A percentile compares a stretch with the other conserved stretches of the same genome.
Conservation (phyloP, 306 rosid species). For the Vigna unguiculata region DNA sequence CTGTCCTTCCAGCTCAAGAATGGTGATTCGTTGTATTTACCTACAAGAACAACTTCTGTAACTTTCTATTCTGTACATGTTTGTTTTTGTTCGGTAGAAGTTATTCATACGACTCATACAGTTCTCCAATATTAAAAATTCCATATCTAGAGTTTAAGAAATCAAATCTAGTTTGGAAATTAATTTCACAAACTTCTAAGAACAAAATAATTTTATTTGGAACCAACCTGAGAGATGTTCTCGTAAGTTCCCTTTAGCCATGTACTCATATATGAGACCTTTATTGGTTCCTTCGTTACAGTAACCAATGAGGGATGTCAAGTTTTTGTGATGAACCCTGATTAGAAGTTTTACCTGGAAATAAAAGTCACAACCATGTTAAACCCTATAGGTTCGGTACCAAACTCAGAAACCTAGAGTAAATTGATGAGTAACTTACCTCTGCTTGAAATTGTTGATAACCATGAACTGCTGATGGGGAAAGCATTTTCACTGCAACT, state of each 20-base stretch:
- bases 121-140: no score
- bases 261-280: conserved; percentile 50
- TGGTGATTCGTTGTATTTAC: not conserved
- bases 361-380: not conserved
- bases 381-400: not conserved
- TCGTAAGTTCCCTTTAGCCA: conserved; percentile 45
- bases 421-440: conserved; percentile 39
- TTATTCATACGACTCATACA: not conserved
- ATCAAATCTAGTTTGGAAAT: not conserved
- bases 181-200: not conserved
- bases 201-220: not conserved
- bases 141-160: no score
- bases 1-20: conserved; percentile 54
- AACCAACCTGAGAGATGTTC: conserved; percentile 50
- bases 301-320: conserved; percentile 50
- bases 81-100: not conserved
- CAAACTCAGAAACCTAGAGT: not conserved
- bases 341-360: conserved; percentile 39
- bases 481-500: conserved; percentile 68
- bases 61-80: conserved; percentile 4
- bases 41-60: conserved; percentile 10
- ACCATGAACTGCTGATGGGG: conserved; percentile 53
- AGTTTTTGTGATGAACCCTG: conserved; percentile 49
- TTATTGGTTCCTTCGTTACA: conserved; percentile 41
- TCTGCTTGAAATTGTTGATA: conserved; percentile 62